These are phyloP conservation scores for Calonectria honghensis DNA, from an alignment of 2,329 filamentous ascomycete species.

Conservation along the genomic window DNA sequence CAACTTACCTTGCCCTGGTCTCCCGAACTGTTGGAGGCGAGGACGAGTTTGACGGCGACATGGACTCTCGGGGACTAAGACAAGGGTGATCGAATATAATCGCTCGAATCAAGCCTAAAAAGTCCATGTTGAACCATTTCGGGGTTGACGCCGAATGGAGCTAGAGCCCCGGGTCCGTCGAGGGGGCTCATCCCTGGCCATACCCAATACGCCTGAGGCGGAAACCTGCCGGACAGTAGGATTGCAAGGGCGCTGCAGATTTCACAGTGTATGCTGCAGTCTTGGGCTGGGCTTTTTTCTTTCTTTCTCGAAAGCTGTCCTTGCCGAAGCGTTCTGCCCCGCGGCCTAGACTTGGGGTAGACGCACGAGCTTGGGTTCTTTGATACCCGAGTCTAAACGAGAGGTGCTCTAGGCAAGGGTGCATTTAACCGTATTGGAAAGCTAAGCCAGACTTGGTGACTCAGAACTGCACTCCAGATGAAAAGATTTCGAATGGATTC, in stretches of 20 bases:
- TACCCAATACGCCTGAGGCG: slow-evolving; percentile 45
- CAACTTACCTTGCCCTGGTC: slow-evolving; percentile 9
- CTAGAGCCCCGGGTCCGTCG: slow-evolving; percentile 40
- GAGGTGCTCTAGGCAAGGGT: slow-evolving; percentile 5
- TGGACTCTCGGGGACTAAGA: slow-evolving; percentile 19
- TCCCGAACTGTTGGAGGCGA: slow-evolving; percentile 23
- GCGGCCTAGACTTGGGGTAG: background rate
- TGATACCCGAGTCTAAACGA: slow-evolving; percentile 26
- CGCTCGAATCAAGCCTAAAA: slow-evolving; percentile 26
- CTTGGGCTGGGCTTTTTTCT: background rate
- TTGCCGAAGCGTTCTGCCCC: background rate
- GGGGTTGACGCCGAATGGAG: slow-evolving; percentile 48
- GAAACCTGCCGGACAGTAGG: slow-evolving; percentile 35
- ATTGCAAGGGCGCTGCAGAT: slow-evolving; percentile 2
- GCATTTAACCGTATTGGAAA: slow-evolving; percentile 25
- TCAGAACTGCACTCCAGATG: background rate
- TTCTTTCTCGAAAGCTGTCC: background rate
- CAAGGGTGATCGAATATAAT: slow-evolving; percentile 32
- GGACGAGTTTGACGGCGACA: slow-evolving; percentile 15
- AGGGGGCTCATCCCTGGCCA: slow-evolving; percentile 41
- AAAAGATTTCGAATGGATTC: slow-evolving; percentile 6
- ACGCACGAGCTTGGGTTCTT: background rate
- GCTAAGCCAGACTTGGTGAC: background rate
- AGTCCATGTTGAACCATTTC: slow-evolving; percentile 45
- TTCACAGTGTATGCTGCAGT: slow-evolving; percentile 22